Base-by-base conservation (phyloP, 768 basidiomycete species). In the Dioszegia hungarica region DNA sequence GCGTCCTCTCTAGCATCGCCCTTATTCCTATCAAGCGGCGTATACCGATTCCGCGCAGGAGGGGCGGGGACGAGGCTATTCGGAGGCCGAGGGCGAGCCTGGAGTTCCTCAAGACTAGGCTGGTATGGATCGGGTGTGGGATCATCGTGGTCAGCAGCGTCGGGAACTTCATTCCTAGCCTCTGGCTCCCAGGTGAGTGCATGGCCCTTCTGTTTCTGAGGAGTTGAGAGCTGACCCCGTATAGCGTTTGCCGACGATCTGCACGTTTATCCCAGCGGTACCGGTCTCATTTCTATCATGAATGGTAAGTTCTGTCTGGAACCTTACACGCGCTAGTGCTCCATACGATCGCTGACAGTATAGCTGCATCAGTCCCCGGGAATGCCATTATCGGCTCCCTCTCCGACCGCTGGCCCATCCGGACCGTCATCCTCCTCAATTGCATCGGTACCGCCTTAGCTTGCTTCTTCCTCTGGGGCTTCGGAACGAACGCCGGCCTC, bases 391-490 rank as follows among this genome's bases (percentile, higher is more conserved):
- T 68, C 1, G 73, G 73, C 19, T 69, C 56, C 28, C 43, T 75
- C 1, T 64, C 67, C 17, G 73, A 75, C 54, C 59, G 57, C 12
- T 27, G 64, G 29, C 63, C 68, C 2, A 50, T 71, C 15, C 58
- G 54, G 9, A 10, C 47, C 43, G 63, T 67, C 53, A 67, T 75
- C 47, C 19, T 61, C 3, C 44, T 69, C 20, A 67, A 67, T 14
- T 68, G 65, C 60, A 25, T 64, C 8, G 70, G 64, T 2, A 53
- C 64, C 12, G 61, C 73, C 8, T 24, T 64, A 0, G 43, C 70
- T 1, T 75, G 67, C 41, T 56, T 70, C 22, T 60, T 75, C 56
- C 51, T 72, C 24, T 75, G 73, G 73, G 73, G 73, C 8, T 72
- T 75, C 54, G 68, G 66, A 1, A 65, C 65, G 19, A 57, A 58